Percentiles rank a stretch among this genome's conserved stretches.
These are phyloP conservation scores for Colletotrichum sublineola DNA, from an alignment of 2,329 filamentous ascomycete species.

Conservation along the genomic window DNA sequence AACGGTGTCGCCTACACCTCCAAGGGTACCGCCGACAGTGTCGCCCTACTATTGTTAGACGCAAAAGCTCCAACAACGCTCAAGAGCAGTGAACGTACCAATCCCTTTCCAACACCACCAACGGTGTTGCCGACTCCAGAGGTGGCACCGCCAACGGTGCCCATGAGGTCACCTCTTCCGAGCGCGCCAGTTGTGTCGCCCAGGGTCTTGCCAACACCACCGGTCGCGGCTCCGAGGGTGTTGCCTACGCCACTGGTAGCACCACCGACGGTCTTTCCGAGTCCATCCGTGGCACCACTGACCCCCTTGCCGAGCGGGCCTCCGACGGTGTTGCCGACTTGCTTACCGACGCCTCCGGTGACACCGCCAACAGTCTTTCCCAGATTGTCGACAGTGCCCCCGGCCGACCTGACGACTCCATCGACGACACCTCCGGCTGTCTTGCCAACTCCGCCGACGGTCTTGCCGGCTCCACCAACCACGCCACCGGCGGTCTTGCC, in stretches of 20 bases:
- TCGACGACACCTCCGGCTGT: slow-evolving; percentile 12
- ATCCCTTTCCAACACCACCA: slow-evolving; percentile 37
- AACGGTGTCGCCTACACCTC: slow-evolving; percentile 36
- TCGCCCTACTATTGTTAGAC: slow-evolving; percentile 28
- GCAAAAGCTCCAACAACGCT: not conserved
- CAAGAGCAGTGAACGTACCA: slow-evolving; percentile 6
- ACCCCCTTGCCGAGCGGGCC: slow-evolving; percentile 28
- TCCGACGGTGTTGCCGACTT: slow-evolving; percentile 20
- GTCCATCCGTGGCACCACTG: slow-evolving; percentile 8
- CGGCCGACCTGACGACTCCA: slow-evolving; percentile 26
- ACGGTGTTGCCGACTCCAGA: slow-evolving; percentile 33
- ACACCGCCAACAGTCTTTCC: slow-evolving; percentile 27
- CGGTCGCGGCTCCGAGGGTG: slow-evolving; percentile 30
- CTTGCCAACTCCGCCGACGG: slow-evolving; percentile 15
- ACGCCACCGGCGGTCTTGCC: slow-evolving; percentile 27
- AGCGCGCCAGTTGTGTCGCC: slow-evolving; percentile 35
- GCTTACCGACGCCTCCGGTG: slow-evolving; percentile 25
- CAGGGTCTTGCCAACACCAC: slow-evolving; percentile 27
- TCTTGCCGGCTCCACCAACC: slow-evolving; percentile 17
- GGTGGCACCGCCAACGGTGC: slow-evolving; percentile 33
- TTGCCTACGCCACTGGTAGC: slow-evolving; percentile 32
- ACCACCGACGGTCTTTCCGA: slow-evolving; percentile 27
- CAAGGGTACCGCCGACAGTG: slow-evolving; percentile 34
- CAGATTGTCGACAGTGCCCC: slow-evolving; percentile 9
- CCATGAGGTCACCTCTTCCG: slow-evolving; percentile 28